Evolutionary conservation across 2,329 filamentous ascomycete genomes (phyloP).

Genomic region (Colletotrichum trifolii): DNA sequence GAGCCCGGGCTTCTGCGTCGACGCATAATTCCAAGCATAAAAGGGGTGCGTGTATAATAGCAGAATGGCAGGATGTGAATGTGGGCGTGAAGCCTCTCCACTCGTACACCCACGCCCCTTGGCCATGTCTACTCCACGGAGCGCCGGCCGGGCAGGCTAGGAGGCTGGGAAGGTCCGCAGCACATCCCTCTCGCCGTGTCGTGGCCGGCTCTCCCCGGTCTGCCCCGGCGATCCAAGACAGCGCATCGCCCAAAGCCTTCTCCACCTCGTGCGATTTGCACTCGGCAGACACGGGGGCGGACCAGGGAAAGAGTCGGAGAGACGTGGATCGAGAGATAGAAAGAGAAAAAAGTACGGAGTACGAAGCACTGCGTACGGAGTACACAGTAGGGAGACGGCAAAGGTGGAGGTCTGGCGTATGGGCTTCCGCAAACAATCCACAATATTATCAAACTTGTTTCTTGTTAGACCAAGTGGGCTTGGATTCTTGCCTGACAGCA

Average conservation of each 20-base stretch:
- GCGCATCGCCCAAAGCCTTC: slow-evolving; percentile 17
- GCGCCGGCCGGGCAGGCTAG: slow-evolving; percentile 4
- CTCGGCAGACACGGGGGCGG: slow-evolving; percentile 6
- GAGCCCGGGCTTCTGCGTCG: too few species aligned
- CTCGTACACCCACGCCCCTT: background rate
- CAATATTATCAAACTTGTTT: slow-evolving; percentile 18
- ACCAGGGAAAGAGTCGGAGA: background rate
- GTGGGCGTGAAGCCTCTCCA: background rate
- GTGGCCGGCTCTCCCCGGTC: slow-evolving; percentile 32
- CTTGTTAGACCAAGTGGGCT: slow-evolving; percentile 4
- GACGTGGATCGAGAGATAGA: background rate
- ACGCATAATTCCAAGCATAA: too few species aligned
- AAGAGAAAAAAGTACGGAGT: background rate
- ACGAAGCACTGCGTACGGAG: background rate
- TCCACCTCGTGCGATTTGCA: background rate
- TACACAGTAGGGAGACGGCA: too few species aligned
- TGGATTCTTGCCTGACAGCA: background rate
- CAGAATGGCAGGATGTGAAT: too few species aligned
- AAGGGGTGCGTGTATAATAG: too few species aligned
- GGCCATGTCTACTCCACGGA: slow-evolving; percentile 21
- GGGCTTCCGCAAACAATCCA: slow-evolving; percentile 9
- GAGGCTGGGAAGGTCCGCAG: slow-evolving; percentile 13
- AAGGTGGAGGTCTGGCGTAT: background rate
- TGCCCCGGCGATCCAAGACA: slow-evolving; percentile 32
- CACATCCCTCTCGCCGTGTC: slow-evolving; percentile 14